Percentiles rank a stretch among this genome's conserved stretches.
Conservation (phyloP, 768 basidiomycete species). For the Russula emetica region DNA sequence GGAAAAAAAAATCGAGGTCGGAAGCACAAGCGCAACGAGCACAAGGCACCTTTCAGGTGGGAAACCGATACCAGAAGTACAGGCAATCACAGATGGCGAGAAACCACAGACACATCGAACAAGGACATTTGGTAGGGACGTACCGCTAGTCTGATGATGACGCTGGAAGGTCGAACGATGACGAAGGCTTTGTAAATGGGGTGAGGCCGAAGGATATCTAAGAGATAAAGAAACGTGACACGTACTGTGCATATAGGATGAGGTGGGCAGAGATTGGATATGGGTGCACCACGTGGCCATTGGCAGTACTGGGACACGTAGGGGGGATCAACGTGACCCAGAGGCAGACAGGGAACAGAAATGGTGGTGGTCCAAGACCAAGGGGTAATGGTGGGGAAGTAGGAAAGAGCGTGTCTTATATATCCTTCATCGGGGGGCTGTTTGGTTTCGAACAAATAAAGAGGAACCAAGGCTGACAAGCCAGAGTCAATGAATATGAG, state of each 20-base stretch:
- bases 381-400: constrained; percentile 2
- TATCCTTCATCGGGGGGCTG: constrained; percentile 21
- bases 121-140: not conserved
- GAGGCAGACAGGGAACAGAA: not conserved
- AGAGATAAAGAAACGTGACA: not conserved
- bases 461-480: constrained; percentile 3
- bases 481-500: not conserved
- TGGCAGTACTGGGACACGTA: not conserved
- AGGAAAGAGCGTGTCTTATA: constrained; percentile 23
- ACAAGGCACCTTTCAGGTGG: constrained; percentile 10
- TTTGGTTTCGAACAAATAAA: constrained; percentile 27
- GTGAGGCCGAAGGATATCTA: not conserved
- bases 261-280: not conserved
- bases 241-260: not conserved
- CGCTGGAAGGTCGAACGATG: not conserved
- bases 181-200: not conserved
- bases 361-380: constrained; percentile 11
- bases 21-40: no score
- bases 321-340: not conserved
- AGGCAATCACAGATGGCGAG: not conserved
- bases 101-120: not conserved
- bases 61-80: not conserved
- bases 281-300: not conserved
- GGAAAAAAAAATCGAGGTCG: not conserved
- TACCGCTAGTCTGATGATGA: constrained; percentile 3